Percentiles rank a stretch among this genome's conserved stretches.
phyloP scores from a whole-genome alignment of 2,329 filamentous ascomycete genomes.

The Huntiella abstrusa region DNA sequence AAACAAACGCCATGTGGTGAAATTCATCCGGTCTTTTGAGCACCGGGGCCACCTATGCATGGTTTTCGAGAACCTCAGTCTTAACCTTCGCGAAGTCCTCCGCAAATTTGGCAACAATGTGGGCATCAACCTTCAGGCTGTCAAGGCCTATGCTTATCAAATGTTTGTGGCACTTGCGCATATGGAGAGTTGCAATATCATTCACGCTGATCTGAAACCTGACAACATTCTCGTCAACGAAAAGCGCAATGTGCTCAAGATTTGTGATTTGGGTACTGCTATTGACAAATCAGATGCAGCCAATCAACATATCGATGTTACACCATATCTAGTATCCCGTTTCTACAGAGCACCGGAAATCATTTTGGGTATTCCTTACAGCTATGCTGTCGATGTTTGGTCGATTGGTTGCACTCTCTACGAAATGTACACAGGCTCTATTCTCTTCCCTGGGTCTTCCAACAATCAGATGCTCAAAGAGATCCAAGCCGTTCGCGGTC shows the following conservation, averaged over 20 bases:
- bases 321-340: slow-evolving; percentile 85
- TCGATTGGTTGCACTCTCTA: slow-evolving; percentile 94
- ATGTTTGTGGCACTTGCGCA: slow-evolving; percentile 81
- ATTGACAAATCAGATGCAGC: slow-evolving; percentile 66
- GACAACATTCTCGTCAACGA: slow-evolving; percentile 92
- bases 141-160: slow-evolving; percentile 78
- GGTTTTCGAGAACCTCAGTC: slow-evolving; percentile 85
- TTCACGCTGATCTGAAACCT: slow-evolving; percentile 92
- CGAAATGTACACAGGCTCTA: slow-evolving; percentile 93
- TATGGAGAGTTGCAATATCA: slow-evolving; percentile 77
- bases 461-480: slow-evolving; percentile 97
- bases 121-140: slow-evolving; percentile 75
- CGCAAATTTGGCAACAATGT: slow-evolving; percentile 93
- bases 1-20: slow-evolving; percentile 80
- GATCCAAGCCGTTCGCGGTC: slow-evolving; percentile 91
- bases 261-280: slow-evolving; percentile 93
- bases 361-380: slow-evolving; percentile 89
- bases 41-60: slow-evolving; percentile 92
- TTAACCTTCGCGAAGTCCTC: slow-evolving; percentile 83
- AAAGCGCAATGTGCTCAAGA: slow-evolving; percentile 66
- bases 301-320: slow-evolving; percentile 61
- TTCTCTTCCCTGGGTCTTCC: slow-evolving; percentile 81
- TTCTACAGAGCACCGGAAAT: slow-evolving; percentile 97
- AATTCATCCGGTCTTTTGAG: slow-evolving; percentile 72
- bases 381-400: slow-evolving; percentile 93